Evolutionary conservation across 2,329 filamentous ascomycete species (phyloP), one percentile per base, ranked within the genome.

Genomic region (Alternaria infectoria): DNA sequence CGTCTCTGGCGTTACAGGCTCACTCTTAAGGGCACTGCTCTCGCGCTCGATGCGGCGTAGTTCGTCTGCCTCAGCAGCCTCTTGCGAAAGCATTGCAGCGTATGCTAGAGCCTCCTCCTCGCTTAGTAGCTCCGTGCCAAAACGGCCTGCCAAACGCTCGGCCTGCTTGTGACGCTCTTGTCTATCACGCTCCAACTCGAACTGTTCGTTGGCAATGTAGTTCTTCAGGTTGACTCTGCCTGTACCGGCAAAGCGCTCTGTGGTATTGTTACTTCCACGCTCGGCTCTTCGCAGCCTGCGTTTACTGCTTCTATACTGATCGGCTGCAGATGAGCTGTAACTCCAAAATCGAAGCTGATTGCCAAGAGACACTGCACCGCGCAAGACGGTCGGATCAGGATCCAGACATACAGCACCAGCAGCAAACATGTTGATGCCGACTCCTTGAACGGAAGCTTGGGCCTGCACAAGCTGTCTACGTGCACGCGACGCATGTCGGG

Each of bases 321-420:
- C 90, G 0, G 90, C 90, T 10, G 86, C 86, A 23, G 87, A 86
- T n/a, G 93, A 95, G 78, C 92, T 96, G 77, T 96, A 98, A 4
- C 92, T 90, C 96, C 96, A 99, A 78, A 93, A 98, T 12, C 93
- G 91, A 17, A 99, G 82, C 73, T 95, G 91, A 0, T 91, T 92
- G 11, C 96, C 96, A 54, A 97, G 89, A 1, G 94, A 91, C 1
- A 97, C 90, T 64, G 97, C 89, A 6, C 96, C 96, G 36, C 95
- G 90, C 13, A 99, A 86, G 0, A 91, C 85, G 0, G 93, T 94
- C 23, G 96, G 88, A 73, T 98, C 93, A 0, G 95, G 92, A 71
- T 99, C 96, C 2, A 99, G 85, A 65, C 87, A 90, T 57, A 98
- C 91, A 13, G 93, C 93, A 2, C 93, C 90, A 3, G 93, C 93